phyloP scores from a whole-genome alignment of 164 flowering plant genomes.

The Sedum album region DNA sequence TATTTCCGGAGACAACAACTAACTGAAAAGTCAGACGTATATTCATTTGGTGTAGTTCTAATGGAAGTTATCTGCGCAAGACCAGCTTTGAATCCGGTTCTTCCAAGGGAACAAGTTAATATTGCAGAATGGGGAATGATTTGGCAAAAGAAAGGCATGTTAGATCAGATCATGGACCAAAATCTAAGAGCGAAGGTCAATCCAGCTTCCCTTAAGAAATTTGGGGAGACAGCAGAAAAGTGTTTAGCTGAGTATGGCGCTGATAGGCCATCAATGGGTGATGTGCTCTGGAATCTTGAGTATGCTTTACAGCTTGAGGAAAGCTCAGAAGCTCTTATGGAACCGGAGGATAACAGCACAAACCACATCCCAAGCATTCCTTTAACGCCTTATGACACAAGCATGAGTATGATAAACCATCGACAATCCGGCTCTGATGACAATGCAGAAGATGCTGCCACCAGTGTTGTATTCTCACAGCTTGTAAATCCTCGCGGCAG shows the following conservation, averaged over 20 bases:
- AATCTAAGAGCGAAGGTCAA: conserved; percentile 64
- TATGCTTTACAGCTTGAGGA: conserved; percentile 91
- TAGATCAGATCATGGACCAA: conserved; percentile 78
- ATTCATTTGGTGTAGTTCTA: conserved; percentile 90
- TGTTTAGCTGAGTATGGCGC: conserved; percentile 84
- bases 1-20: conserved; percentile 90
- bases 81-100: conserved; percentile 84
- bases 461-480: conserved; percentile 93
- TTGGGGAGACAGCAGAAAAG: conserved; percentile 89
- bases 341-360: conserved; percentile 86
- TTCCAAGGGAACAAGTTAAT: conserved; percentile 87
- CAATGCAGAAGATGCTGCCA: conserved; percentile 74
- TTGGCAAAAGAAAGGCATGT: conserved; percentile 91
- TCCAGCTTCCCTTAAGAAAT: conserved; percentile 76
- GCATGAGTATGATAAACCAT: conserved; percentile 55
- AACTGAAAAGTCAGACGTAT: conserved; percentile 90
- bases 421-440: conserved; percentile 61
- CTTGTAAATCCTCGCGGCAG: conserved; percentile 93
- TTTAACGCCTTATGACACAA: conserved; percentile 60
- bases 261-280: conserved; percentile 92
- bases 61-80: conserved; percentile 89
- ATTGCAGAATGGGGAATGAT: conserved; percentile 94
- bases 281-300: conserved; percentile 90
- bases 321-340: conserved; percentile 57
- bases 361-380: conserved; percentile 68